Percentiles rank a stretch among this genome's conserved stretches.
phyloP scores from a whole-genome alignment of 805 yeast genomes.

The Metschnikowia continentalis region DNA sequence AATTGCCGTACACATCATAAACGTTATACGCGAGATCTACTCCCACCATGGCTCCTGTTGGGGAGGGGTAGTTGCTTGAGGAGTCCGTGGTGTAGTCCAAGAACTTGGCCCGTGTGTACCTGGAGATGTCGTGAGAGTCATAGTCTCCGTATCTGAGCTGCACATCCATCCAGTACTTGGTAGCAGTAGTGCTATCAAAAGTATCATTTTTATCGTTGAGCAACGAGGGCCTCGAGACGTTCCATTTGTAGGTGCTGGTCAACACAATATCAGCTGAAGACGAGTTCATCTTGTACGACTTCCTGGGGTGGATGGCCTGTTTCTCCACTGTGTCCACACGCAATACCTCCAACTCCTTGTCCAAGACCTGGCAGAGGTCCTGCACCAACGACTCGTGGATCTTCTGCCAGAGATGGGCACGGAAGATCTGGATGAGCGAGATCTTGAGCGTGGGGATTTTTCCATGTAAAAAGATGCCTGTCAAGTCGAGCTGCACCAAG shows the following conservation, averaged over 20 bases:
- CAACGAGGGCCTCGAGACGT: conserved; percentile 74
- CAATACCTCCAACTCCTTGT: conserved; percentile 76
- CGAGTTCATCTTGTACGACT: conserved; percentile 95
- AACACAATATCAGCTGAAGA: conserved; percentile 89
- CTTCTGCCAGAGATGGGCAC: conserved; percentile 99
- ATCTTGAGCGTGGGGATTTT: conserved; percentile 96
- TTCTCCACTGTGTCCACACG: conserved; percentile 85
- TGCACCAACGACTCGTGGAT: conserved; percentile 94
- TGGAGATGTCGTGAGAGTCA: conserved; percentile 93
- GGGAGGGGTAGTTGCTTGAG: conserved; percentile 81
- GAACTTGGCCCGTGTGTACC: conserved; percentile 89
- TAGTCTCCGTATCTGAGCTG: conserved; percentile 95
- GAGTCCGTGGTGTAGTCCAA: conserved; percentile 90
- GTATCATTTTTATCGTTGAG: conserved; percentile 67
- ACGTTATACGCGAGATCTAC: conserved; percentile 92
- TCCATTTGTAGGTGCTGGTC: conserved; percentile 75
- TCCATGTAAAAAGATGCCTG: conserved; percentile 96
- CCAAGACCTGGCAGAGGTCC: conserved; percentile 89
- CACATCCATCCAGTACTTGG: conserved; percentile 90
- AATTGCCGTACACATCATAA: conserved; percentile 94
- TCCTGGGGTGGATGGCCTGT: conserved; percentile 92
- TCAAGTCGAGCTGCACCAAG: conserved; percentile 89
- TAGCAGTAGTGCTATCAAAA: conserved; percentile 53
- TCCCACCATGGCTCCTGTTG: conserved; percentile 88
- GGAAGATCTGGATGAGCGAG: conserved; percentile 89